These are phyloP conservation scores for Telopea speciosissima DNA, from an alignment of 177 flowering plant genomes.

Conservation along the genomic window DNA sequence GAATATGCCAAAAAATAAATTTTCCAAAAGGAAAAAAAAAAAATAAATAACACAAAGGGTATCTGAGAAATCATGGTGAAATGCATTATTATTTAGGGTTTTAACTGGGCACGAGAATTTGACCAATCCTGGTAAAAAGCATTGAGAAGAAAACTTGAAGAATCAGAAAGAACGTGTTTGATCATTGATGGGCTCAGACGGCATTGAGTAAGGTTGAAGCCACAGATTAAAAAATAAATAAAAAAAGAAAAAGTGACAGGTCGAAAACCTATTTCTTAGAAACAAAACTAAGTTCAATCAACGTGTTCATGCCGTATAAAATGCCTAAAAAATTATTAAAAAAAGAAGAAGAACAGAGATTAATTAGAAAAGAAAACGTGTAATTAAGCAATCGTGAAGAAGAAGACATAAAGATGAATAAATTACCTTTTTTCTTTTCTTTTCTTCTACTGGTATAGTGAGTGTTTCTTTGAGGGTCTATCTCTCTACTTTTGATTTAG, in stretches of 20 bases:
- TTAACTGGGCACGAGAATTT: neutral
- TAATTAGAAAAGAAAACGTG: neutral
- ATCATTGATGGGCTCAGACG: constrained; percentile 6
- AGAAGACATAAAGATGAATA: neutral
- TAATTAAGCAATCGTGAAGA: neutral
- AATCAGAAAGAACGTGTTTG: constrained; percentile 6
- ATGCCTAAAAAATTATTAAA: neutral
- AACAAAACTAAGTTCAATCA: neutral
- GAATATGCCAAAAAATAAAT: neutral
- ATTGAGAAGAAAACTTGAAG: constrained; percentile 7
- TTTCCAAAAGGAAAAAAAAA: no score
- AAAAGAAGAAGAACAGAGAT: no score
- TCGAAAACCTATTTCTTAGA: neutral
- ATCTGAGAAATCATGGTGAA: neutral
- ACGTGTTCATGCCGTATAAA: neutral
- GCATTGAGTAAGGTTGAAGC: constrained; percentile 14
- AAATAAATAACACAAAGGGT: no score
- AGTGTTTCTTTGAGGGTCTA: neutral
- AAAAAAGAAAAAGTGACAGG: neutral
- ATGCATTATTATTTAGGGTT: neutral
- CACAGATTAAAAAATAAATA: neutral
- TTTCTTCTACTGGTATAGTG: neutral
- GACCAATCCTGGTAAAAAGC: neutral
- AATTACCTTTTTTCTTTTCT: neutral
- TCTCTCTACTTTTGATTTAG: neutral